Evolutionary conservation across 371 early-diverging fungal genomes (phyloP), one percentile per base, ranked within the genome.

Genomic region (Mortierella polycephala): DNA sequence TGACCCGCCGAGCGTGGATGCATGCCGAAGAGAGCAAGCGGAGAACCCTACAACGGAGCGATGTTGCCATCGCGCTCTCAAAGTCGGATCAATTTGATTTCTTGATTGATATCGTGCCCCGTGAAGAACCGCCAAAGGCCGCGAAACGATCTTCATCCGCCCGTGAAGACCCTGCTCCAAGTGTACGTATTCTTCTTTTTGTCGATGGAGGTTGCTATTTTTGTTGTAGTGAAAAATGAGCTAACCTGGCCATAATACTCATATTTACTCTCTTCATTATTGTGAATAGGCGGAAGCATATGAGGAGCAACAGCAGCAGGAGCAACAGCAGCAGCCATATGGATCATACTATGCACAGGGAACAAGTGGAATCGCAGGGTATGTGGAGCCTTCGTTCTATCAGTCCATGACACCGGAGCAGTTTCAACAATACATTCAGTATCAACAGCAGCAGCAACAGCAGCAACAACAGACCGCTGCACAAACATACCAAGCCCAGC

Each of bases 21-120:
- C 90, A 93, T 69, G 93, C 98, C 7, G 96, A 97, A 75, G 96
- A 96, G 73, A 92, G 90, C 80, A 97, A 96, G 84, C 85, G 98
- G 54, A 85, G 97, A 63, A 97, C 97, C n/a, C 70, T 97, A 53
- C 96, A 97, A 85, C 81, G 91, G 60, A 86, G 85, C 70, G 98
- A 97, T 69, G 90, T 96, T 14, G 88, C 93, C 49, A 84, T 84
- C 47, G 98, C 98, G 0, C 86, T 93, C 41, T 85, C 89, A 62
- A 90, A 92, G 55, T 86, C 90, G n/a, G 96, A 96, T 70, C 87
- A 91, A 85, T 97, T 91, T 83, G 98, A 97, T 71, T 97, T 97
- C 79, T 75, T 97, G 69, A 95, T 96, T 57, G 96, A 96, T 65
- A 92, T 97, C 68, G 92, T 96, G 10, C 96, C 96, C 13, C 72